Percentiles rank a stretch among this genome's conserved stretches.
phyloP scores from a whole-genome alignment of 2,329 filamentous ascomycete genomes.

The Colletotrichum truncatum region DNA sequence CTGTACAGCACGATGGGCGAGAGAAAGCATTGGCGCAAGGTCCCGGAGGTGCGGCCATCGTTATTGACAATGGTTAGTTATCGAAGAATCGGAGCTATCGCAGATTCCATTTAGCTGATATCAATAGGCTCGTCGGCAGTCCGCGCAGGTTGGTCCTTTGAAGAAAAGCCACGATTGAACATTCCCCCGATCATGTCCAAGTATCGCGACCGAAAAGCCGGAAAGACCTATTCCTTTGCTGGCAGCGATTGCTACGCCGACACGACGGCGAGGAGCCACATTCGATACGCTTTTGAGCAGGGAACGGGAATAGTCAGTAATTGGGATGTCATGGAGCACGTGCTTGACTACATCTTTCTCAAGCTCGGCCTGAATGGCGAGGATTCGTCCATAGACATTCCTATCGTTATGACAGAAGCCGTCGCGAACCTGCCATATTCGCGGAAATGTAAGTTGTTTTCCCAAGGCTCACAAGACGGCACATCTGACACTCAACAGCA shows the following conservation, averaged over 20 bases:
- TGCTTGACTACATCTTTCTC: slow-evolving; percentile 93
- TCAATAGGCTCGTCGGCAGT: slow-evolving; percentile 81
- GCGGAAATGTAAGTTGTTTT: slow-evolving; percentile 72
- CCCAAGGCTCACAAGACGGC: neutral
- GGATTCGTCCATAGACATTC: slow-evolving; percentile 80
- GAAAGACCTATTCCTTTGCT: slow-evolving; percentile 91
- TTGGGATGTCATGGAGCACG: slow-evolving; percentile 97
- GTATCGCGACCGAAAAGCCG: slow-evolving; percentile 93
- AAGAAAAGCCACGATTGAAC: slow-evolving; percentile 79
- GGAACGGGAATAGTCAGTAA: slow-evolving; percentile 93
- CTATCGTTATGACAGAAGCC: slow-evolving; percentile 94
- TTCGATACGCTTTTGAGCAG: slow-evolving; percentile 89
- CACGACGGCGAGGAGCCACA: slow-evolving; percentile 89
- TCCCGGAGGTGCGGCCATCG: slow-evolving; percentile 76
- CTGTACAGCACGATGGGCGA: slow-evolving; percentile 73
- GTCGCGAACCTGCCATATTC: slow-evolving; percentile 92
- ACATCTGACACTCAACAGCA: slow-evolving; percentile 60
- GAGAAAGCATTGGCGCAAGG: slow-evolving; percentile 68
- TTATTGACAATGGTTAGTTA: slow-evolving; percentile 94
- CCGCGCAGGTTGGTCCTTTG: slow-evolving; percentile 96
- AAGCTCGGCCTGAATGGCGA: slow-evolving; percentile 87
- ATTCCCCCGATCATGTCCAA: slow-evolving; percentile 93
- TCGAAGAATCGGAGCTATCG: neutral
- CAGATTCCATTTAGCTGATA: slow-evolving; percentile 19
- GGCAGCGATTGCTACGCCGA: slow-evolving; percentile 95